Evolutionary conservation across 106 monocot species (phyloP).

Genomic region (Dioscorea alata): DNA sequence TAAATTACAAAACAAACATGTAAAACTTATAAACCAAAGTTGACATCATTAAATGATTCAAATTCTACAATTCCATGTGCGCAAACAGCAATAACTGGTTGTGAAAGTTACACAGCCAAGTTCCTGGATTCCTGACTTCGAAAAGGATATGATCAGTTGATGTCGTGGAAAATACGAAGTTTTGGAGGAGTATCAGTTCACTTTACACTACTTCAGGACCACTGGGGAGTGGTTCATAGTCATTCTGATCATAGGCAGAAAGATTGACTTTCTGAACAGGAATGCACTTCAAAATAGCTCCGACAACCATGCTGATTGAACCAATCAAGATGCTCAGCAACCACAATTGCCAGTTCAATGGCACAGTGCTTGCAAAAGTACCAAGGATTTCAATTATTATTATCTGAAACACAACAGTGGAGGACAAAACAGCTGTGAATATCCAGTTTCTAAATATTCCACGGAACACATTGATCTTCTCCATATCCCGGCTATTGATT

Average conservation of each 20-base stretch:
- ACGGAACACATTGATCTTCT: slow-evolving; percentile 69
- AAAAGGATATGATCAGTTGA: no score
- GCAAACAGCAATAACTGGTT: no score
- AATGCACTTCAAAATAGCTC: slow-evolving; percentile 65
- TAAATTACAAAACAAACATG: no score
- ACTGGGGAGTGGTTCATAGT: slow-evolving; percentile 56
- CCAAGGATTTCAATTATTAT: slow-evolving; percentile 79
- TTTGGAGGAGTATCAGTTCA: no score
- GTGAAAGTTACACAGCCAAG: no score
- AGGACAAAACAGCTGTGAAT: slow-evolving; percentile 43
- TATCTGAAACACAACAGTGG: slow-evolving; percentile 67
- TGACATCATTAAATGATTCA: no score
- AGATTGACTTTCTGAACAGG: slow-evolving; percentile 38
- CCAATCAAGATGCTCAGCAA: slow-evolving; percentile 60
- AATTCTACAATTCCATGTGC: no score
- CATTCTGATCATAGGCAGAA: slow-evolving; percentile 15
- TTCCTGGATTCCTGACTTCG: no score
- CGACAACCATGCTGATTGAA: slow-evolving; percentile 55
- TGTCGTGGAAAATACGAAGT: no score
- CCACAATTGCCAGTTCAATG: slow-evolving; percentile 71
- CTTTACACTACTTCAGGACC: slow-evolving; percentile 64
- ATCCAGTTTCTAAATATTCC: slow-evolving; percentile 82
- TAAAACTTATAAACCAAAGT: no score
- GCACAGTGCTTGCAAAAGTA: slow-evolving; percentile 76
- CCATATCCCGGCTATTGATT: slow-evolving; percentile 89